Evolutionary conservation across 371 early-diverging fungal species (phyloP), one percentile per base, ranked within the genome.

Genomic region (Batrachochytrium dendrobatidis): DNA sequence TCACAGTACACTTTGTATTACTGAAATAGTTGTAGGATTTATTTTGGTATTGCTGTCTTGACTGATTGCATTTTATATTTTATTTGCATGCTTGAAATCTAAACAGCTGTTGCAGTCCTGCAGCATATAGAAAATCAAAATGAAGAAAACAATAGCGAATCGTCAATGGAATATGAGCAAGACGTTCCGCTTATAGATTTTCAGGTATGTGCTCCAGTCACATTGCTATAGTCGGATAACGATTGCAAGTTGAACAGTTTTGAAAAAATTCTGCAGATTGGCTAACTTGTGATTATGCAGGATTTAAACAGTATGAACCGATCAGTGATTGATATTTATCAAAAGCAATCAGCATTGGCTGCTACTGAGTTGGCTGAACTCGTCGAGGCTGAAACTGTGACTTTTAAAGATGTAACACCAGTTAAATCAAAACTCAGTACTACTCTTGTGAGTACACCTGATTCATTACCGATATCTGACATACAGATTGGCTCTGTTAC

Each of bases 241-340:
- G 3, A 28, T 8, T 24, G 8, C 52, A 30, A n/a, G n/a, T n/a
- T n/a, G n/a, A n/a, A n/a, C n/a, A n/a, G n/a, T n/a, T n/a, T n/a
- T 28, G 30, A 17, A 10, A 3, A 8, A 15, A 15, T 18, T 18
- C 3, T 2, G 30, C 29, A 26, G 33, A 61, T 32, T 48, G 8
- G 25, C n/a, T 22, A 59, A 2, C 20, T 62, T 64, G 20, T 60
- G 22, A 15, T 10, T 35, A 58, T 28, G 10, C 60, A 68, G 68
- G 64, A 63, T 55, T 58, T 67, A 10, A 72, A 72, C 51, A 59
- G 49, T 30, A 25, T 72, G 53, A 72, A 72, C 55, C 44, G 70
- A 17, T 67, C 67, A 17, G 29, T 70, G n/a, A 20, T 53, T 18
- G 48, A 53, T 28, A 32, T 70, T 18, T 72, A 70, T 49, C 28